These are phyloP conservation scores for bread wheat (Triticum aestivum) DNA, from an alignment of 176 grass and related monocot species.

Conservation along the genomic window DNA sequence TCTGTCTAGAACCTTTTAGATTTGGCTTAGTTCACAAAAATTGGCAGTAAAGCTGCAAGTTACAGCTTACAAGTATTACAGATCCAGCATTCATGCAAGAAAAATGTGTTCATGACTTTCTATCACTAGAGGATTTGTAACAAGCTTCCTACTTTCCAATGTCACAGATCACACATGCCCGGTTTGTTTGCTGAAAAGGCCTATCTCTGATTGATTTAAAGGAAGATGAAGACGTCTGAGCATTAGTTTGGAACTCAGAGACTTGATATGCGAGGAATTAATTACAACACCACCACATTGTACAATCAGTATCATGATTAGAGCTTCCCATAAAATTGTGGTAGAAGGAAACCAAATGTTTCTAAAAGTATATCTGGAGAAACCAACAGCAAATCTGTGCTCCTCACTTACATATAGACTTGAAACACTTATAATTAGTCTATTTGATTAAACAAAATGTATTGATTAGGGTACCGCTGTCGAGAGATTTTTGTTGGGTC, in stretches of 20 bases:
- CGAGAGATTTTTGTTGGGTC: too few species aligned
- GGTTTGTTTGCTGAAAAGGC: neutral
- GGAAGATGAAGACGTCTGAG: neutral
- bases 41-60: neutral
- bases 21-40: neutral
- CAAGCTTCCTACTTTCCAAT: neutral
- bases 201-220: neutral
- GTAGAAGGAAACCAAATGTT: neutral
- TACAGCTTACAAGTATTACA: too few species aligned
- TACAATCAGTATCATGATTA: neutral
- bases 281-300: neutral
- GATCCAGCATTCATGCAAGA: too few species aligned
- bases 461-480: too few species aligned
- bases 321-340: neutral
- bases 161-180: neutral
- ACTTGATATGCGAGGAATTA: neutral
- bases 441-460: neutral
- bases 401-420: neutral
- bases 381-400: neutral
- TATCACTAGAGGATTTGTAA: too few species aligned
- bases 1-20: neutral
- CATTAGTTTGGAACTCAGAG: neutral
- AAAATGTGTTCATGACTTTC: too few species aligned
- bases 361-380: neutral
- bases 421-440: neutral